Conservation (phyloP, 768 basidiomycete genomes). For the Ramaria sp. region DNA sequence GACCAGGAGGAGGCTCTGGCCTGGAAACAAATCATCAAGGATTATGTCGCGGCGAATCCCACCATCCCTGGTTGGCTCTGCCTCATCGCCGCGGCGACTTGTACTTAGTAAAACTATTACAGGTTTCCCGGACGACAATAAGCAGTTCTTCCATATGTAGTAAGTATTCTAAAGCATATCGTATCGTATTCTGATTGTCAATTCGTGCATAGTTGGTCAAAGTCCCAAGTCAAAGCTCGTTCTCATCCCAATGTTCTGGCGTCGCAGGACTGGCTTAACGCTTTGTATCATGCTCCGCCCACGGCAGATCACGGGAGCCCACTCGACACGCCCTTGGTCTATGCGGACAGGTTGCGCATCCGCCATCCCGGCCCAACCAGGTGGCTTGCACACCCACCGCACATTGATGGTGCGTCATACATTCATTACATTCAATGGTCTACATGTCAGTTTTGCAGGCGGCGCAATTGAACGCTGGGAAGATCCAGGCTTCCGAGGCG, state of each 20-base stretch:
- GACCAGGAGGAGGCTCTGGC: conserved; percentile 40
- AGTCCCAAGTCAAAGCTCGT: conserved; percentile 55
- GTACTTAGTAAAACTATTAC: neutral
- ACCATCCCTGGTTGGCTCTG: conserved; percentile 35
- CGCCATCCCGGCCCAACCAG: conserved; percentile 46
- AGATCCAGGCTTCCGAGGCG: conserved; percentile 44
- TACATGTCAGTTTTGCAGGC: conserved; percentile 27
- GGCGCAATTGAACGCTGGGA: conserved; percentile 72
- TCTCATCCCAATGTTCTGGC: conserved; percentile 56
- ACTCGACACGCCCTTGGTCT: conserved; percentile 49
- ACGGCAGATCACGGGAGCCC: conserved; percentile 29
- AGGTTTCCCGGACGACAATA: conserved; percentile 48
- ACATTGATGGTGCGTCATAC: conserved; percentile 31
- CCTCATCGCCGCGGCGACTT: neutral
- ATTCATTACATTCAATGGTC: no score
- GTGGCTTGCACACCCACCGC: conserved; percentile 47
- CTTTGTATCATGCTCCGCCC: conserved; percentile 40
- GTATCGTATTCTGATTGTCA: no score
- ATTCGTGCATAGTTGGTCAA: conserved; percentile 29
- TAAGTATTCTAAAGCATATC: conserved; percentile 21
- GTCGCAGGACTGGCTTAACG: conserved; percentile 49
- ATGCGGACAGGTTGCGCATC: conserved; percentile 69
- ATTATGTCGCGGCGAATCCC: conserved; percentile 49
- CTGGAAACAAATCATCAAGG: conserved; percentile 48
- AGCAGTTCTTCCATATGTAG: conserved; percentile 70